phyloP scores from a whole-genome alignment of 2,329 filamentous ascomycete genomes.

The Dothideomycetes sp. region DNA sequence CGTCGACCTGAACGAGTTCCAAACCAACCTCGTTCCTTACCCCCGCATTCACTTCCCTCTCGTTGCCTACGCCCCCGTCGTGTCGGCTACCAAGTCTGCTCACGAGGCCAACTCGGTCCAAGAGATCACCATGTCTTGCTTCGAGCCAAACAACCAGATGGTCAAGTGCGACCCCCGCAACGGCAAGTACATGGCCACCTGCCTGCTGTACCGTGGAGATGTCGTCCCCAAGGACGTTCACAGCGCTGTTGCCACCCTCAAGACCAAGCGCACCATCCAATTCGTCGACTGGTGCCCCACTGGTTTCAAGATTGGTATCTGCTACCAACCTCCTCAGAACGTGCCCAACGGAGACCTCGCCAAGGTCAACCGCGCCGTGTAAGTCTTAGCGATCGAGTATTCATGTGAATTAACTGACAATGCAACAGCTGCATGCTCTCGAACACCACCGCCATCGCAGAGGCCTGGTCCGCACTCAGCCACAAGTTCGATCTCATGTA shows the following conservation, averaged over 20 bases:
- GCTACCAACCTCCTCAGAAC: constrained; percentile 94
- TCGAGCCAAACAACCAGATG: constrained; percentile 99
- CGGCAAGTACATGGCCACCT: constrained; percentile 99
- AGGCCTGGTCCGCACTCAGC: constrained; percentile 93
- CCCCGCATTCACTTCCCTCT: constrained; percentile 99
- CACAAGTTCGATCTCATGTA: constrained; percentile 99
- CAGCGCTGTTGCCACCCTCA: constrained; percentile 83
- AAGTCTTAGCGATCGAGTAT: constrained; percentile 36
- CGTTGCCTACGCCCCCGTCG: constrained; percentile 87
- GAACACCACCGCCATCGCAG: constrained; percentile 96
- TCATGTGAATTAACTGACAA: constrained; percentile 13
- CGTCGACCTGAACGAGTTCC: constrained; percentile 99
- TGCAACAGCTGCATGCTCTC: constrained; percentile 78
- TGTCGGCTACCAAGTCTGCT: constrained; percentile 88
- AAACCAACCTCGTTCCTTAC: constrained; percentile 98
- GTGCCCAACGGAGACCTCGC: constrained; percentile 95
- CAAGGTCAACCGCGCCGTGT: constrained; percentile 96
- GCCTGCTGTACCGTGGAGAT: constrained; percentile 94
- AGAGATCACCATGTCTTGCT: constrained; percentile 98
- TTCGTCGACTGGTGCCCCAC: constrained; percentile 99
- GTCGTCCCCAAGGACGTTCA: constrained; percentile 95
- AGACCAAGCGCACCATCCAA: constrained; percentile 98
- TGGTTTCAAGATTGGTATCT: constrained; percentile 99
- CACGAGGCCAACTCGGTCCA: constrained; percentile 97
- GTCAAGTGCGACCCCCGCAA: constrained; percentile 98